Evolutionary conservation across 208 protist genomes (phyloP).

Genomic region (Leishmania mexicana): DNA sequence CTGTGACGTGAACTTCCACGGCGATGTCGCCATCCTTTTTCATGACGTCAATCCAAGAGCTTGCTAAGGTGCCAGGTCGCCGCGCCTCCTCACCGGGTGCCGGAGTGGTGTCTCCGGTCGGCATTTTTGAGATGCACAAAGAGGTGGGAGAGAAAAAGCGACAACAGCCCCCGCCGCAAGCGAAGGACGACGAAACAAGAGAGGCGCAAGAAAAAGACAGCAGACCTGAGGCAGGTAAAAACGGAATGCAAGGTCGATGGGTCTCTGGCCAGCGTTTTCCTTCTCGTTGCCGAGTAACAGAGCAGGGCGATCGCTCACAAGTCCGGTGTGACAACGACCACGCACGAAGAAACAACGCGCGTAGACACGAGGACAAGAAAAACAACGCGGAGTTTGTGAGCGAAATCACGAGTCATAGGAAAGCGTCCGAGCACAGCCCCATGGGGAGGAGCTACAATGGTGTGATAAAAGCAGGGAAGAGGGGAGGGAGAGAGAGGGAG

Average conservation of each 20-base stretch:
- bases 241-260: not conserved
- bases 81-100: not conserved
- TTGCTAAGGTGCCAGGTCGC: not conserved
- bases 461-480: not conserved
- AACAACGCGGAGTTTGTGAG: not conserved
- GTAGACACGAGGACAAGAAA: not conserved
- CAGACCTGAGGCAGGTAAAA: not conserved
- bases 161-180: not conserved
- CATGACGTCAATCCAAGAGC: not conserved
- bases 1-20: slow-evolving; percentile 3
- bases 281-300: not conserved
- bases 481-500: too few species aligned
- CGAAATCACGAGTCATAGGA: not conserved
- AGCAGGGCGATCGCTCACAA: not conserved
- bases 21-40: not conserved
- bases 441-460: not conserved
- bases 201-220: not conserved
- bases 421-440: not conserved
- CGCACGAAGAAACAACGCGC: not conserved
- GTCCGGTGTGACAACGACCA: not conserved
- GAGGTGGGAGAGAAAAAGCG: not conserved
- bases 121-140: not conserved
- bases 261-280: not conserved
- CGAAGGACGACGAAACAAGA: not conserved
- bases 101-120: not conserved